Evolutionary conservation across 768 basidiomycete species (phyloP).

Genomic region (Leccinum truebloodii): DNA sequence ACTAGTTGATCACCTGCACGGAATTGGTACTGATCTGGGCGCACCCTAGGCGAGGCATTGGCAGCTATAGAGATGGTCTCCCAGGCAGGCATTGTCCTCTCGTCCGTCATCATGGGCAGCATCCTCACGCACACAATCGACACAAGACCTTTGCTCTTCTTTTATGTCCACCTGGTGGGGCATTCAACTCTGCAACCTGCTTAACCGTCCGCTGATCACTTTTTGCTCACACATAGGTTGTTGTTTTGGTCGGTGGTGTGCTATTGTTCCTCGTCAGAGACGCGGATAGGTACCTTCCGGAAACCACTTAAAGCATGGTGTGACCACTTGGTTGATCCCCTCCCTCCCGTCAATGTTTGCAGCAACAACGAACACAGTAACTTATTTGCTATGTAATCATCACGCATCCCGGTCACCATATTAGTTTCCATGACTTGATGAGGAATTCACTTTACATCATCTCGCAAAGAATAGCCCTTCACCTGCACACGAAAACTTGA

Average conservation of each 20-base stretch:
- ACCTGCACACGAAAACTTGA: too few species aligned
- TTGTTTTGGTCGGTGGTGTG: slow-evolving; percentile 14
- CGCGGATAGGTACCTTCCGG: slow-evolving; percentile 20
- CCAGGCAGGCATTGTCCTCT: slow-evolving; percentile 22
- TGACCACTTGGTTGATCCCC: not conserved
- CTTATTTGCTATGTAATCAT: too few species aligned
- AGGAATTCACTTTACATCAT: too few species aligned
- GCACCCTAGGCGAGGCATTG: slow-evolving; percentile 26
- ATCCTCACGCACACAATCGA: slow-evolving; percentile 27
- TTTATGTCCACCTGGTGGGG: slow-evolving; percentile 26
- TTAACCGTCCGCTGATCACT: not conserved
- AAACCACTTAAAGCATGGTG: slow-evolving; percentile 7
- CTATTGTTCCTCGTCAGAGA: slow-evolving; percentile 28
- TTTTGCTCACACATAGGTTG: slow-evolving; percentile 7
- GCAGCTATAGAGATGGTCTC: slow-evolving; percentile 32
- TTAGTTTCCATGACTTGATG: too few species aligned
- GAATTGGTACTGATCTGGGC: not conserved
- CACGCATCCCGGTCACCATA: too few species aligned
- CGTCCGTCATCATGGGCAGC: slow-evolving; percentile 32
- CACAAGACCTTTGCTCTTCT: slow-evolving; percentile 21
- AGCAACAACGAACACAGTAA: too few species aligned
- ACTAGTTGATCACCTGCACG: too few species aligned
- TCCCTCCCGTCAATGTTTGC: not conserved
- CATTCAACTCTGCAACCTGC: not conserved
- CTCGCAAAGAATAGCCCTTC: too few species aligned